A percentile compares a stretch with the other conserved stretches of the same genome.
Conservation (phyloP, 352 stramenopile genomes). For the Thalassiosira tumida region DNA sequence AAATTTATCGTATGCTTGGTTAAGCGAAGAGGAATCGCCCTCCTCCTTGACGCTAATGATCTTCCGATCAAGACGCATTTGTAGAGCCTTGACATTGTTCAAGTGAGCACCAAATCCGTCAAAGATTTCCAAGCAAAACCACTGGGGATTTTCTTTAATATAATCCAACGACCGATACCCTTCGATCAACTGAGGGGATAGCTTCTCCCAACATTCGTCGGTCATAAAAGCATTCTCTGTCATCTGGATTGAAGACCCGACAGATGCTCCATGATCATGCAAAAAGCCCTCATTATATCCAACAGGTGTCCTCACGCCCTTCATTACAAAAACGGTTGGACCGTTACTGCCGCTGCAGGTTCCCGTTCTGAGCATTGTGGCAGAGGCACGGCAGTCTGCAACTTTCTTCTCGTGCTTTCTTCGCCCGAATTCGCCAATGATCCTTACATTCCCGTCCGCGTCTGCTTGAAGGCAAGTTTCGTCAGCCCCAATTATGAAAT, state of each 20-base stretch:
- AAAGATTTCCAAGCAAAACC: constrained; percentile 52
- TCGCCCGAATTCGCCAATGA: constrained; percentile 23
- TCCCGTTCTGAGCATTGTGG: constrained; percentile 36
- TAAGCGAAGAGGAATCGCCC: constrained; percentile 22
- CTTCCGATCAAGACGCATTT: constrained; percentile 5
- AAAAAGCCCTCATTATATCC: constrained; percentile 51
- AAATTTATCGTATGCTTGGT: constrained; percentile 42
- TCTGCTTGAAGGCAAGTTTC: constrained; percentile 37
- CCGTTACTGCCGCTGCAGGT: constrained; percentile 14
- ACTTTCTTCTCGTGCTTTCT: constrained; percentile 61
- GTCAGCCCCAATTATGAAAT: constrained; percentile 44
- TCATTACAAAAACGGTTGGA: constrained; percentile 36
- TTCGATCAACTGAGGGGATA: background rate
- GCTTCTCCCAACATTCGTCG: background rate
- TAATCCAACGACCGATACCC: background rate
- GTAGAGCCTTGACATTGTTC: background rate
- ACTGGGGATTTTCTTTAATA: constrained; percentile 51
- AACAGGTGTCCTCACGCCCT: background rate
- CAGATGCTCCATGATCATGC: background rate
- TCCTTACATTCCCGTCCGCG: constrained; percentile 9
- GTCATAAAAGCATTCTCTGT: constrained; percentile 13
- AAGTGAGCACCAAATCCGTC: constrained; percentile 60
- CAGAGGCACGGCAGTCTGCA: constrained; percentile 23
- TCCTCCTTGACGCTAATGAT: constrained; percentile 61
- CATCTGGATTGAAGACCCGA: background rate